Base-by-base conservation (phyloP, 345 rosid species). In the Toxicodendron radicans region DNA sequence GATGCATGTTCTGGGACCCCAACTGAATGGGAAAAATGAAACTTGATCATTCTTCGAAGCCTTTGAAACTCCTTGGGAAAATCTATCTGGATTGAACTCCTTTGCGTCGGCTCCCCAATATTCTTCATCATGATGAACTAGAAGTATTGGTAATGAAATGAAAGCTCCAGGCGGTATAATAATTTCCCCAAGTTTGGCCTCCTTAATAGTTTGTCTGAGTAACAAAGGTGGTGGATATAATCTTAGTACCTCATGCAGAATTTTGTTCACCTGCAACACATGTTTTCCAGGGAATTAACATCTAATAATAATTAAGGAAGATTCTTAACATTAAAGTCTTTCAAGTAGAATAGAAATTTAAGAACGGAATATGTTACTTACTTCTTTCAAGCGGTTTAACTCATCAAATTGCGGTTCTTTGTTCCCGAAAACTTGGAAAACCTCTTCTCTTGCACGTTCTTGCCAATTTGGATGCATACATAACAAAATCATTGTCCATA, bases 1-100 rank as follows among this genome's bases (percentile, higher is more conserved):
- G 0, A 91, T 78, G 81, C 97, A 92, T 3, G 30, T 75, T 79
- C 94, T 77, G 2, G 90, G 92, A 46, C 97, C 93, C 83, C 83
- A 70, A 9, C 84, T 85, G 10, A 91, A 91, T 1, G 89, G 84
- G 12, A 89, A 75, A 73, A 80, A 88, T 5, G 86, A 75, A 16
- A 75, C 70, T 9, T 84, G 87, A 71, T 78, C 43, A 9, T 7
- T 70, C 52, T 82, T 85, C 11, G 91, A 82, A 45, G 94, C 94
- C 71, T 82, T 85, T 41, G 89, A 81, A 57, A 89, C 51, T 27
- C 91, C 91, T 33, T 82, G 85, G 2, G 51, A 66, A 72, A 91
- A 87, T 68, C 88, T 90, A 46, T 82, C 74, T 13, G 90, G 92
- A 24, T 84, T 83, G 81, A 92, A 86, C 30, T 92, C 86, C n/a